Evolutionary conservation across 805 yeast species (phyloP), one percentile per base, ranked within the genome.

Genomic region (Lachancea meyersii): DNA sequence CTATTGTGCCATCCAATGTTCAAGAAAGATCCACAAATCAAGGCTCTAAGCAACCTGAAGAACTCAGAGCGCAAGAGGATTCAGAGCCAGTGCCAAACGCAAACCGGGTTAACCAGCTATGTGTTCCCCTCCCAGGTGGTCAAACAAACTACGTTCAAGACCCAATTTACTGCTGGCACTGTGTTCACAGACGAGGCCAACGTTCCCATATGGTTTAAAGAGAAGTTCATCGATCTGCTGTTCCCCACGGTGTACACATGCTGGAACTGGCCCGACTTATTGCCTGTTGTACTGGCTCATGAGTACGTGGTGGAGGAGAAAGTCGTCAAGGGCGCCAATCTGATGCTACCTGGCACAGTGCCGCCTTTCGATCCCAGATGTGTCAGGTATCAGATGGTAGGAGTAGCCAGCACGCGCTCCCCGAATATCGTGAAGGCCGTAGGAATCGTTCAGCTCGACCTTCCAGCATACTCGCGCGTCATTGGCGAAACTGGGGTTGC

Each of bases 401-500:
- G 84, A 1, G 71, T 91, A 20, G 86, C 81, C 0, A 76, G 77
- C 48, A 67, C 71, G 22, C 70, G 73, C 13, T 57, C 70, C 18
- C 94, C 95, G 0, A 60, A 72, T 1, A 81, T 82, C 9, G 71
- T 79, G 0, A 70, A 76, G 55, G 96, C 94, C 0, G 75, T 89
- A 21, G 96, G 96, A 2, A 57, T 55, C 3, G 58, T 71, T 9
- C 77, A 84, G 47, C 51, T 64, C 31, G 72, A 81, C 51, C 49
- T 86, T 49, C 58, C 65, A 2, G 60, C 63, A 2, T 63, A 68
- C 38, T 61, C 65, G 31, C 55, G 68, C 2, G 82, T 77, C 1
- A 62, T 72, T n/a, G 88, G 87, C 0, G 68, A 73, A 13, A 71
- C 72, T 13, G 98, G 97, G 10, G 77, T 83, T 23, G 96, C 93